Evolutionary conservation across 805 yeast species (phyloP).

Genomic region (Scheffersomyces lignosus): DNA sequence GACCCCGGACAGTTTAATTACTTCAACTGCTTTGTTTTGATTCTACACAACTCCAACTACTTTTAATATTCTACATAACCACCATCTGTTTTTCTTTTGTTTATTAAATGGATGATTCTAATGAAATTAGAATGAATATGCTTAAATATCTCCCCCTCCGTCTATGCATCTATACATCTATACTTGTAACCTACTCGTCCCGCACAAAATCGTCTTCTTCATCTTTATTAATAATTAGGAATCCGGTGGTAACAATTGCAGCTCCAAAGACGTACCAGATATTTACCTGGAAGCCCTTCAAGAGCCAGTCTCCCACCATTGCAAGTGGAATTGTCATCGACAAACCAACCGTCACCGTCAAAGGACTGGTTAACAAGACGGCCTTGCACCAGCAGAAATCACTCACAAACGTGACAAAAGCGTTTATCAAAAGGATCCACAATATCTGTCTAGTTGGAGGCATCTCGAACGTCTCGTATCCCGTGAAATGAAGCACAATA

Average conservation of each 20-base stretch:
- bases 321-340: slow-evolving; percentile 94
- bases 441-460: slow-evolving; percentile 59
- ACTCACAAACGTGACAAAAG: slow-evolving; percentile 75
- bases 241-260: slow-evolving; percentile 72
- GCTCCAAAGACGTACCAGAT: slow-evolving; percentile 78
- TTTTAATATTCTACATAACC: too few species aligned
- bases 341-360: slow-evolving; percentile 93
- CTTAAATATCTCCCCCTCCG: too few species aligned
- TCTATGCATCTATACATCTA: too few species aligned
- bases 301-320: slow-evolving; percentile 82
- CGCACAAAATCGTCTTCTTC: slow-evolving; percentile 60
- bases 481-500: slow-evolving; percentile 58
- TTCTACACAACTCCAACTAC: too few species aligned
- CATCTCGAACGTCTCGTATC: slow-evolving; percentile 68
- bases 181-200: too few species aligned
- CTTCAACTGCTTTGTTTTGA: too few species aligned
- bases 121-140: too few species aligned
- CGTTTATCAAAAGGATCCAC: slow-evolving; percentile 59
- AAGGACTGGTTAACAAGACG: slow-evolving; percentile 87
- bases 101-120: too few species aligned
- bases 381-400: slow-evolving; percentile 97
- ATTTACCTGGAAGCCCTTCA: slow-evolving; percentile 64
- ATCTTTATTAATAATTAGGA: slow-evolving; percentile 77
- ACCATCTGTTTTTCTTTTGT: too few species aligned
- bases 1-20: too few species aligned